phyloP scores from a whole-genome alignment of 225 moss, liverwort and hornwort species.

The Marchantia paleacea region DNA sequence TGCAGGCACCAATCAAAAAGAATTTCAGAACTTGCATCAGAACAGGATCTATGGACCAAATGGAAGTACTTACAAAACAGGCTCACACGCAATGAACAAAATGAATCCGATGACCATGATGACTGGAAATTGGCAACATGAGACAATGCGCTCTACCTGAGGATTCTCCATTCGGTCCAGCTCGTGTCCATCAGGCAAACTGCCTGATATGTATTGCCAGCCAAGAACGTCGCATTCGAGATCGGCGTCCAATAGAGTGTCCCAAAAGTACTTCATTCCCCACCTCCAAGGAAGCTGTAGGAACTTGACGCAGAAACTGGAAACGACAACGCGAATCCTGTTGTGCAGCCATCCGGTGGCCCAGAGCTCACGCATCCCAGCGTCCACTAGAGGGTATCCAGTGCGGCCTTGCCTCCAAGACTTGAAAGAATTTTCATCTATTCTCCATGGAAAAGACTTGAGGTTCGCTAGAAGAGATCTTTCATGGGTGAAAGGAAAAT shows the following conservation, averaged over 20 bases:
- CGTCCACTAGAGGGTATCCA: slow-evolving; percentile 95
- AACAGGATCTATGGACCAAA: neutral
- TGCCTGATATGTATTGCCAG: slow-evolving; percentile 99
- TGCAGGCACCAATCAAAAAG: slow-evolving; percentile 22
- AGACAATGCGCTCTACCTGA: slow-evolving; percentile 46
- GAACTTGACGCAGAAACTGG: slow-evolving; percentile 97
- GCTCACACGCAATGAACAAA: neutral
- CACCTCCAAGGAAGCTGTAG: slow-evolving; percentile 98
- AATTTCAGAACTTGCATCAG: neutral
- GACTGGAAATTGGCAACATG: neutral
- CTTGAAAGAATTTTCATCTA: slow-evolving; percentile 79
- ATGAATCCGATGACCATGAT: neutral
- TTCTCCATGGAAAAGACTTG: slow-evolving; percentile 92
- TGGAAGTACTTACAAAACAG: neutral
- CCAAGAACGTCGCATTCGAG: slow-evolving; percentile 97
- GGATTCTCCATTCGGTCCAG: slow-evolving; percentile 95
- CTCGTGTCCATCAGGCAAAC: slow-evolving; percentile 96
- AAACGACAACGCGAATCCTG: slow-evolving; percentile 85
- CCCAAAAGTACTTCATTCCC: slow-evolving; percentile 99
- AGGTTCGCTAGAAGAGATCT: slow-evolving; percentile 92
- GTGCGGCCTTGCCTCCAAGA: slow-evolving; percentile 99
- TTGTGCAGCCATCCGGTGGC: slow-evolving; percentile 98
- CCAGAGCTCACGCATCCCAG: slow-evolving; percentile 98
- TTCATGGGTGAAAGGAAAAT: slow-evolving; percentile 97
- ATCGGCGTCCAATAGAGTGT: slow-evolving; percentile 92